Base-by-base conservation (phyloP, 1,284 basidiomycete species). In the Malassezia dermatis region DNA sequence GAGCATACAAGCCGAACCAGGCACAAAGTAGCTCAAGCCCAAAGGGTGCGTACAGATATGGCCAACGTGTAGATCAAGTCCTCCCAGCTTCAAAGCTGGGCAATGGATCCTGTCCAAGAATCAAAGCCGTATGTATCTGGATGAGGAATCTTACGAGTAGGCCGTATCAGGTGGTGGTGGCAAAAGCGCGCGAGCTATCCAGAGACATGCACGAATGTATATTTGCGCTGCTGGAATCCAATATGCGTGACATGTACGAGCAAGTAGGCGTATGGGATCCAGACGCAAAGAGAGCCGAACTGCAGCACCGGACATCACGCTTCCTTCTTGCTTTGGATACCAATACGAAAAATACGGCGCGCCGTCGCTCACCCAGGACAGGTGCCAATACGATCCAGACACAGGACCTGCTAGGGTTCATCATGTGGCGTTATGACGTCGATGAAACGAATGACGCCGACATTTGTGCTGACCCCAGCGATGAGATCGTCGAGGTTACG, bases 401-500 rank as follows among this genome's bases (percentile, higher is more conserved):
- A 17, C 15, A n/a, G 32, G 15, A 35, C 32, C 11, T 56, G 7
- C 13, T 43, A 2, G 54, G 55, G 4, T 57, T 45, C 19, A 30
- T 48, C 17, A 57, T 57, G 55, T 57, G 55, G 55, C 55, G 55
- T 11, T 57, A 32, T 27, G 55, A 57, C 15, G 24, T 26, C 15
- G 54, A 56, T 8, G 48, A 49, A 6, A 42, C 48, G 19, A n/a
- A 41, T 5, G 17, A 27, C 12, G 43, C 34, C 21, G 49, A 56
- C 40, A 27, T 41, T 12, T 23, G 12, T 28, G 23, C 43, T 4
- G 30, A 21, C 6, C 39, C 24, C 6, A 26, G 30, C 6, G 49
- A 48, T 15, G 44, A 45, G 12, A 17, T 8, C 21, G 48, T 52
- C 40, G 55, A 40, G 26, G 55, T 57, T 7, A 28, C 55, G 2